Conservation (phyloP, 352 stramenopile genomes). For the Peronosclerospora sorghi region DNA sequence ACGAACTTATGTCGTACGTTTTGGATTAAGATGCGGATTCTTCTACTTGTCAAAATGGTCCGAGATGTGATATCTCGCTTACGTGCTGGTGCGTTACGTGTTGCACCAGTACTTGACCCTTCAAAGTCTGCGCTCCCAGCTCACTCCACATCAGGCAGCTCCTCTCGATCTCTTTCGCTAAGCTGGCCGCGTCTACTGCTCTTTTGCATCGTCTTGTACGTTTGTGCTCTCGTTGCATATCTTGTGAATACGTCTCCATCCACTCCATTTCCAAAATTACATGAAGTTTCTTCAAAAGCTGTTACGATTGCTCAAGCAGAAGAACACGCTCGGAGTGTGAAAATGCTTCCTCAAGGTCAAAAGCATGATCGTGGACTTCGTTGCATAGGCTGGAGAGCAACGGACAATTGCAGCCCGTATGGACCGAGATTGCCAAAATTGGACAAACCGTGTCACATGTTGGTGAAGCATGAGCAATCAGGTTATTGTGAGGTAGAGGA, state of each 20-base stretch:
- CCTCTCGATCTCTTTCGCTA: no score
- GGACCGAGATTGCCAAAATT: slow-evolving; percentile 10
- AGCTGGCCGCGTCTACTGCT: no score
- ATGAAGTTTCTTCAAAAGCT: not conserved
- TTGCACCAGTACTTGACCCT: no score
- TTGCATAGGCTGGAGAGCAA: slow-evolving; percentile 25
- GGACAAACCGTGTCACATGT: slow-evolving; percentile 19
- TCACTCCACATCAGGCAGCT: no score
- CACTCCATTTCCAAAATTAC: not conserved
- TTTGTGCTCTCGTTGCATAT: slow-evolving; percentile 2
- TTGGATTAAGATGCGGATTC: no score
- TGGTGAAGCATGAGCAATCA: slow-evolving; percentile 14
- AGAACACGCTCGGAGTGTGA: slow-evolving; percentile 28
- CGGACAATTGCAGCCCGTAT: slow-evolving; percentile 18
- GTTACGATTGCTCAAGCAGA: slow-evolving; percentile 15
- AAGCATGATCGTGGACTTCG: slow-evolving; percentile 5
- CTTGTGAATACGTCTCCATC: not conserved
- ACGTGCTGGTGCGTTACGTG: no score
- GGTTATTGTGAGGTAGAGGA: slow-evolving; percentile 38
- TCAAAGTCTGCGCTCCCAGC: no score
- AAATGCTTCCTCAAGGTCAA: slow-evolving; percentile 20
- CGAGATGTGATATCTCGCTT: no score
- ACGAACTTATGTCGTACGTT: no score
- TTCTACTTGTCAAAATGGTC: no score
- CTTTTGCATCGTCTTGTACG: no score